phyloP scores from a whole-genome alignment of 768 basidiomycete genomes.

The Sistotremastrum niveocremeum region DNA sequence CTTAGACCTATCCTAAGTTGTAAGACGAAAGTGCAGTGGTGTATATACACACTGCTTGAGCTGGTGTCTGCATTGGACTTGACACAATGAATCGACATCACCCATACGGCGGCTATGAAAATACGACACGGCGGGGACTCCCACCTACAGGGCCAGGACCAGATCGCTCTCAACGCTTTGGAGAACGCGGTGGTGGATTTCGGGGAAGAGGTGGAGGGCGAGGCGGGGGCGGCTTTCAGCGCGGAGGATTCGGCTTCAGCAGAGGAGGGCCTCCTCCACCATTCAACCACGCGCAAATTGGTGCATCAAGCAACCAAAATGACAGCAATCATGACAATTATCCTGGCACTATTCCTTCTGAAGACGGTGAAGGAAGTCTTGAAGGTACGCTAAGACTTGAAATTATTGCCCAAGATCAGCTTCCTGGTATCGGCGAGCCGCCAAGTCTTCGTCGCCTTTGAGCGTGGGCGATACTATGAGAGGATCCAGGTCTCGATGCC shows the following conservation, averaged over 20 bases:
- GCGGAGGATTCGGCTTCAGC: slow-evolving; percentile 25
- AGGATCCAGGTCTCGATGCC: too few species aligned
- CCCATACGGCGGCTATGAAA: slow-evolving; percentile 66
- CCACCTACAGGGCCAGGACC: slow-evolving; percentile 53
- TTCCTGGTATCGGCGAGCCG: not conserved
- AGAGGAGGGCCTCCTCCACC: slow-evolving; percentile 11
- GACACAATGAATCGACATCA: slow-evolving; percentile 75
- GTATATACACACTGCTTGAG: not conserved
- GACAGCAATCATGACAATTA: slow-evolving; percentile 30
- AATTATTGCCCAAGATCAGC: slow-evolving; percentile 18
- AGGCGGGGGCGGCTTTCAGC: slow-evolving; percentile 37
- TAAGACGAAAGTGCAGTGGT: not conserved
- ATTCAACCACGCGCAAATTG: slow-evolving; percentile 1
- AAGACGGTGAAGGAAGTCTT: slow-evolving; percentile 50
- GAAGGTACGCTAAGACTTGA: slow-evolving; percentile 81
- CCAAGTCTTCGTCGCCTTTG: slow-evolving; percentile 4
- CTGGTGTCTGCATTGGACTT: slow-evolving; percentile 1
- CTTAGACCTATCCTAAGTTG: too few species aligned
- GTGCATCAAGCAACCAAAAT: slow-evolving; percentile 2
- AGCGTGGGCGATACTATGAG: slow-evolving; percentile 6
- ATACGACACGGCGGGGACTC: slow-evolving; percentile 49
- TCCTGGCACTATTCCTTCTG: slow-evolving; percentile 29
- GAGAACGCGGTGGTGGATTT: slow-evolving; percentile 42
- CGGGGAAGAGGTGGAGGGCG: slow-evolving; percentile 28
- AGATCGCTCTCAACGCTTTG: slow-evolving; percentile 54